phyloP scores from a whole-genome alignment of 768 basidiomycete species.

The Baorangia bicolor region DNA sequence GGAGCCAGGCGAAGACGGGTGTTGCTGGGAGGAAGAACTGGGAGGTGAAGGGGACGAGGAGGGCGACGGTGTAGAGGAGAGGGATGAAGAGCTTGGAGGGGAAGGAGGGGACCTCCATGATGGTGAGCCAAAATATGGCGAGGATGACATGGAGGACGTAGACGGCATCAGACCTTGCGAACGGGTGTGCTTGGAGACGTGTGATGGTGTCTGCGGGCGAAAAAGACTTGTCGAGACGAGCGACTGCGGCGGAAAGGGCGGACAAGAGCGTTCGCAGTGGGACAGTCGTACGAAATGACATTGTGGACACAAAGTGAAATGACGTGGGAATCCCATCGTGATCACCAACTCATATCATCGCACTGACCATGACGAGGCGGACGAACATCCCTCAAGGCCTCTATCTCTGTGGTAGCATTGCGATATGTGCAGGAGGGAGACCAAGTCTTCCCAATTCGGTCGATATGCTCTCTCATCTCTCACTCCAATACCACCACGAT shows the following conservation, averaged over 20 bases:
- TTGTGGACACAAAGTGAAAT: not conserved
- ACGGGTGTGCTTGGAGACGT: conserved; percentile 57
- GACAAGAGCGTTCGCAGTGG: conserved; percentile 23
- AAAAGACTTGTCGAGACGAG: conserved; percentile 74
- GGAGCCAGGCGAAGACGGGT: conserved; percentile 82
- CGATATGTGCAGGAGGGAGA: not conserved
- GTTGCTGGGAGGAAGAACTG: conserved; percentile 91
- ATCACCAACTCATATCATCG: not conserved
- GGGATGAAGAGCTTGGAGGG: conserved; percentile 80
- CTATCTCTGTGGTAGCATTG: not conserved
- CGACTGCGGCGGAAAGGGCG: conserved; percentile 59
- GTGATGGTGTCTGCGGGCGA: conserved; percentile 64
- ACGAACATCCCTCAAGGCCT: no score
- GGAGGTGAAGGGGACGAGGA: conserved; percentile 82
- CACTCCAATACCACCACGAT: conserved; percentile 7
- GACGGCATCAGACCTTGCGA: conserved; percentile 53
- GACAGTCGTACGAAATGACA: conserved; percentile 2
- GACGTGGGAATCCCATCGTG: not conserved
- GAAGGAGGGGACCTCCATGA: conserved; percentile 70
- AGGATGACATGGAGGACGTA: conserved; percentile 65
- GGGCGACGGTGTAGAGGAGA: conserved; percentile 58
- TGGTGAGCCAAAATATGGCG: conserved; percentile 66
- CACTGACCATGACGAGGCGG: not conserved
- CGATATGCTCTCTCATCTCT: not conserved
- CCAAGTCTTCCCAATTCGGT: conserved; percentile 4